A percentile compares a stretch with the other conserved stretches of the same genome.
Evolutionary conservation across 202 grass and related monocot genomes (phyloP).

Genomic region (Setaria italica): DNA sequence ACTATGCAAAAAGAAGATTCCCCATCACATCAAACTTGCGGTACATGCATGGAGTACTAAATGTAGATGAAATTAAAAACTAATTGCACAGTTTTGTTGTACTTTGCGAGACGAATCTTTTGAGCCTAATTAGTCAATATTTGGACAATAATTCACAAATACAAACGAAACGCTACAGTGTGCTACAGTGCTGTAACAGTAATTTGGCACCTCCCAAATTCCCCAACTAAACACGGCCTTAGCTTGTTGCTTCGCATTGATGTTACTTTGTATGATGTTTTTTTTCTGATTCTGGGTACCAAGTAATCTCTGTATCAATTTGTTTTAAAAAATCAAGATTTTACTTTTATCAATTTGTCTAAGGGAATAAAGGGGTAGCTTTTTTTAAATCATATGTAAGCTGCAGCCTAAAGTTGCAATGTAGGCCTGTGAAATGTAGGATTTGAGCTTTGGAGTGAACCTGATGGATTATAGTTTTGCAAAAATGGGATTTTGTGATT

Average conservation of each 20-base stretch:
- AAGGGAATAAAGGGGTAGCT: neutral
- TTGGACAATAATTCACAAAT: no score
- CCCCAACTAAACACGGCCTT: no score
- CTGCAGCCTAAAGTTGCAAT: neutral
- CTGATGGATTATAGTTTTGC: neutral
- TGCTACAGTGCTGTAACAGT: no score
- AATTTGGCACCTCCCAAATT: no score
- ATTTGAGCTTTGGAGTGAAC: slow-evolving; percentile 21
- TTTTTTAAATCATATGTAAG: neutral
- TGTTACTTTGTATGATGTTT: neutral
- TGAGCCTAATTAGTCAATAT: no score
- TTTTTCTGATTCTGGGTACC: neutral
- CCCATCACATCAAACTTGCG: no score
- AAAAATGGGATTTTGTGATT: neutral
- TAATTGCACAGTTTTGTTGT: no score
- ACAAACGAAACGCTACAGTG: no score
- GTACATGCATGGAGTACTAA: no score
- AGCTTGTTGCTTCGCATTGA: neutral
- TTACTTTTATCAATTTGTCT: neutral
- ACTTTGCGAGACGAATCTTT: no score
- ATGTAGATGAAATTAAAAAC: no score
- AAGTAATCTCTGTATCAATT: neutral
- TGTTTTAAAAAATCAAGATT: neutral
- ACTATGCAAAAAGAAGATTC: no score
- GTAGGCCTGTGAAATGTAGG: neutral